A percentile compares a stretch with the other conserved stretches of the same genome.
These are phyloP conservation scores for Pyrenophora tritici-repentis DNA, from an alignment of 2,329 filamentous ascomycete genomes.

Conservation along the genomic window DNA sequence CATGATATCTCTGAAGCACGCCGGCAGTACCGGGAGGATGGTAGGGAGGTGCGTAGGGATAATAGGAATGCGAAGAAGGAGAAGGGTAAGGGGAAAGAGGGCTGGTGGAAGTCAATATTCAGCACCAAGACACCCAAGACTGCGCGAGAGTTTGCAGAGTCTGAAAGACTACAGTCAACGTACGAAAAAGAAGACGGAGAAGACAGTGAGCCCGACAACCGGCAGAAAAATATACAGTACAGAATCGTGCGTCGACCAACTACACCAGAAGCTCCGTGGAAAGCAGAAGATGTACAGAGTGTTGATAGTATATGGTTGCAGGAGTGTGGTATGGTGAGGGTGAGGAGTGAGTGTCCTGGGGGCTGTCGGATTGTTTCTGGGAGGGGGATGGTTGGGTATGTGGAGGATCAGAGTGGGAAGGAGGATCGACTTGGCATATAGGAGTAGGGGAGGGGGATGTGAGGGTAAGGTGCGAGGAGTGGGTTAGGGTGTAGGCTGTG, in stretches of 20 bases:
- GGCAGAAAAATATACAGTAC: background rate
- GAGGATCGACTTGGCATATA: too few species aligned
- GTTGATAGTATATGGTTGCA: slow-evolving; percentile 16
- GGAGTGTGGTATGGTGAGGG: slow-evolving; percentile 24
- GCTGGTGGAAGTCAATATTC: too few species aligned
- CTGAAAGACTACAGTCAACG: too few species aligned
- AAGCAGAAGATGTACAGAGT: slow-evolving; percentile 1
- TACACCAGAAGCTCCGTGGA: slow-evolving; percentile 7
- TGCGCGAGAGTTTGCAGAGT: too few species aligned
- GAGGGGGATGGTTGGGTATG: slow-evolving; percentile 1
- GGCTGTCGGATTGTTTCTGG: slow-evolving; percentile 20
- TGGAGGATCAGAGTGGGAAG: background rate
- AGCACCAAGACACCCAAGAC: too few species aligned
- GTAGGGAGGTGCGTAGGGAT: too few species aligned
- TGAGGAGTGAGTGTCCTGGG: slow-evolving; percentile 11
- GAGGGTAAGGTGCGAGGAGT: too few species aligned
- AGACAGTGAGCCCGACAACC: background rate
- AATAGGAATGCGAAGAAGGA: too few species aligned
- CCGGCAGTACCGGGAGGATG: too few species aligned
- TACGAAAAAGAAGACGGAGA: background rate
- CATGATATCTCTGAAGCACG: background rate
- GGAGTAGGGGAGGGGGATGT: too few species aligned
- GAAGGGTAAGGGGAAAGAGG: too few species aligned
- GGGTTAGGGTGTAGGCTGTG: too few species aligned
- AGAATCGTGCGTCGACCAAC: background rate